Conservation (phyloP, 768 basidiomycete genomes). For the Podaxis pistillaris region DNA sequence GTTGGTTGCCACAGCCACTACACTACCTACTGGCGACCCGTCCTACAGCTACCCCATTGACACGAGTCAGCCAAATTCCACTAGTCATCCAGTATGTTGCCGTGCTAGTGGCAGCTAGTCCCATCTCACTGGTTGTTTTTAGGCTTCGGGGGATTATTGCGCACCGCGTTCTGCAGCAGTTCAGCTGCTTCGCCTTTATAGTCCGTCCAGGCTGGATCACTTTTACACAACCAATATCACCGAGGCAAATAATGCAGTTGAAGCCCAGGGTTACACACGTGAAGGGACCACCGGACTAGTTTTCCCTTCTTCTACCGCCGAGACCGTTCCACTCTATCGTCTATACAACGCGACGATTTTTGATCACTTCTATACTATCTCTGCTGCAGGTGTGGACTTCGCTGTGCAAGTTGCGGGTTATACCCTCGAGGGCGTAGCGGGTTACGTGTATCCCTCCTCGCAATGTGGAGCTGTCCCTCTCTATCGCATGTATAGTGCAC, state of each 20-base stretch:
- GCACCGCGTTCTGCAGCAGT: neutral
- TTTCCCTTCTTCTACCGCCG: neutral
- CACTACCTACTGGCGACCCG: neutral
- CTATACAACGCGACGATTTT: neutral
- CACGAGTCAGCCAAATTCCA: neutral
- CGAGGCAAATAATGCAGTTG: neutral
- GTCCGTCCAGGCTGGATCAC: neutral
- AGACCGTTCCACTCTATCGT: constrained; percentile 14
- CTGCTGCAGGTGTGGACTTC: neutral
- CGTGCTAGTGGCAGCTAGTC: neutral
- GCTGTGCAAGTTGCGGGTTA: constrained; percentile 5
- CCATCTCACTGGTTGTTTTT: neutral
- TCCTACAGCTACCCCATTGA: too few species aligned
- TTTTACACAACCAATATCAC: neutral
- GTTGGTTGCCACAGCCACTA: neutral
- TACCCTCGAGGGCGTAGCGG: constrained; percentile 14
- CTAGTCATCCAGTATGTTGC: neutral
- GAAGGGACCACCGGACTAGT: neutral
- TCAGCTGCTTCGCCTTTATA: neutral
- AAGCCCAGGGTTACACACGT: neutral
- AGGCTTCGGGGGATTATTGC: neutral
- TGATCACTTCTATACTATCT: constrained; percentile 17
- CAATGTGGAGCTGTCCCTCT: constrained; percentile 12
- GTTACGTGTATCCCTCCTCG: constrained; percentile 15
- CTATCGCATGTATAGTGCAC: constrained; percentile 12